Evolutionary conservation across 2,329 filamentous ascomycete species (phyloP), one percentile per base, ranked within the genome.

Genomic region (Malbranchea zuffiana): DNA sequence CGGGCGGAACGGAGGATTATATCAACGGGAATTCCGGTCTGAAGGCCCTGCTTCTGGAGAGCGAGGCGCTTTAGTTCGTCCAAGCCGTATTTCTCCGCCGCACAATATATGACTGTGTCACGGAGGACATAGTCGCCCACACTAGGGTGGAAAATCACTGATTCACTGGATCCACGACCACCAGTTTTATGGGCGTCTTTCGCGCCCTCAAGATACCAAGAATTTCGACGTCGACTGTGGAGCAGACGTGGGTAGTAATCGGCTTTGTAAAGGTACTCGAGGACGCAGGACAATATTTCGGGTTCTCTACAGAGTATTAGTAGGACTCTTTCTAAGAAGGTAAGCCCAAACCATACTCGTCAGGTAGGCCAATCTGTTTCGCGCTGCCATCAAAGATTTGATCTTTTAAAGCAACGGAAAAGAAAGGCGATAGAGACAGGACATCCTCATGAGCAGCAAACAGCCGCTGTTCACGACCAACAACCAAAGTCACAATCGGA

Each of bases 401-500:
- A 56, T 74, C 75, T 53, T 75, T 77, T 54, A 85, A 74, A 50
- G 76, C 73, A 54, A 74, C 70, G 51, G 76, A 72, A 62, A 95
- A 92, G 63, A 82, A 92, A 48, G 85, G 80, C 58, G 85, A 88
- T 62, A 83, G 76, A 56, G 75, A 76, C 47, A 95, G 76, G 54
- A 94, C 80, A 64, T 94, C 83, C 71, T 95, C 84, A 65, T 95
- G 87, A 55, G 86, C 87, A 52, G 87, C 87, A 71, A 95, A 95
- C 60, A 94, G 72, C 54, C 87, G 82, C 59, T 82, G 80, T 55
- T 94, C 86, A 51, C 67, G 68, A 51, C 87, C 87, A 56, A 95
- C 78, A 49, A 82, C 78, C 51, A 95, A 69, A 43, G 86, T 93
- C 63, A 93, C 72, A 62, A 94, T 92, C 55, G 86, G 81, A 48